Base-by-base conservation (phyloP, 169 alveolate genomes). In the Babesia bovis region DNA sequence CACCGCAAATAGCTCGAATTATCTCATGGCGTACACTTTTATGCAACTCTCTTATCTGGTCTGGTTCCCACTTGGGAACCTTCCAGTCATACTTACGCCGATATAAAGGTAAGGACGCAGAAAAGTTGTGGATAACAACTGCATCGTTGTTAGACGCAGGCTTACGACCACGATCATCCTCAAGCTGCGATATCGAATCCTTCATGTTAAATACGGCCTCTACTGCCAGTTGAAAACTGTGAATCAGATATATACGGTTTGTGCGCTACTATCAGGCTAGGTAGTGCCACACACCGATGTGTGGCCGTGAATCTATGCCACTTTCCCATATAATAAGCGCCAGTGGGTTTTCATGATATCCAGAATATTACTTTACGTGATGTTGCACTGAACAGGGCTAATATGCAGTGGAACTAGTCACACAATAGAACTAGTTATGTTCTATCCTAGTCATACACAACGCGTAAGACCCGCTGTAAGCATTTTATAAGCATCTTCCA, bases 1-100 rank as follows among this genome's bases (percentile, higher is more conserved):
- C 82, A 5, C 15, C 35, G 21, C 83, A 49, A 25, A 71, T 30
- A 28, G 32, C 45, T 4, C 19, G 38, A 6, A 63, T 42, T 23
- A 78, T 28, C 33, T 55, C 47, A 15, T 40, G 45, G 15, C 40
- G 30, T 23, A 81, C 88, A 0, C 42, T 28, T 6, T 32, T 55
- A 47, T 81, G 88, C 21, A 81, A 63, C 35, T 32, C 40, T 32
- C 30, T 65, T 13, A 81, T 44, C 19, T 71, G 75, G 9, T 70
- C 77, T 12, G 51, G 36, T 28, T 66, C 58, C 88, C 88, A 81
- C 58, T 49, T 65, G 28, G 78, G 78, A 13, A 61, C 63, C 19
- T 81, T 81, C 88, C 84, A 71, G 66, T 81, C 88, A 38, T 81
- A 81, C 71, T 81, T 81, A n/a, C 71, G 40, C 33, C 88, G 19